Evolutionary conservation across 1,284 basidiomycete genomes (phyloP), one percentile per base, ranked within the genome.

Genomic region (Xerocomus amazonicus): DNA sequence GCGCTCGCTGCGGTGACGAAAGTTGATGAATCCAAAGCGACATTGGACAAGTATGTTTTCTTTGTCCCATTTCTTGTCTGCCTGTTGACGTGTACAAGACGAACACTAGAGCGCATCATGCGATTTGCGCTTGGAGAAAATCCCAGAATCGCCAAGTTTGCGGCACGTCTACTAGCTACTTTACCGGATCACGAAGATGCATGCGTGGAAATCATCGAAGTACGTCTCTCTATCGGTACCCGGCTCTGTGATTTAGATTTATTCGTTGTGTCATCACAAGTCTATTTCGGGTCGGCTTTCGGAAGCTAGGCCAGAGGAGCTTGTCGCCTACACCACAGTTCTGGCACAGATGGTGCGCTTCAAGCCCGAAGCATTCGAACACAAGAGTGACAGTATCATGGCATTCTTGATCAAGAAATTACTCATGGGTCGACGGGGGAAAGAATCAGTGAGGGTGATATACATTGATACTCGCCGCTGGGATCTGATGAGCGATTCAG

Each of bases 61-160:
- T 32, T 36, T 34, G 6, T 23, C 19, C 4, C 12, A 7, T 19
- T 12, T 23, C 13, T 14, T 13, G 4, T 17, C 2, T 1, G 6
- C 36, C 36, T 3, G 17, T 34, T 56, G 45, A 65, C 48, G 16
- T 35, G 5, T 45, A 3, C 52, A 84, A 65, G 85, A 63, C 77
- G 81, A 17, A 81, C 84, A 1, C 67, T 84, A 9, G 90, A 95
- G 33, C 76, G 84, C 13, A 74, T 89, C 8, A 71, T 72, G 47
- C 75, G 79, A 28, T 79, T 84, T 56, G 87, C 81, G 0, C 65
- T 84, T 31, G 78, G 81, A 9, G 77, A 81, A 1, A 81, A 87
- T 31, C 73, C 74, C 16, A 74, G 80, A 16, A 84, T 90, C 60
- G 89, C 93, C 17, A 98, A 98, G 67, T 95, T 91, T 67, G 91